Evolutionary conservation across 2,329 filamentous ascomycete genomes (phyloP), one percentile per base, ranked within the genome.

Genomic region (Trichoderma semiorbis): DNA sequence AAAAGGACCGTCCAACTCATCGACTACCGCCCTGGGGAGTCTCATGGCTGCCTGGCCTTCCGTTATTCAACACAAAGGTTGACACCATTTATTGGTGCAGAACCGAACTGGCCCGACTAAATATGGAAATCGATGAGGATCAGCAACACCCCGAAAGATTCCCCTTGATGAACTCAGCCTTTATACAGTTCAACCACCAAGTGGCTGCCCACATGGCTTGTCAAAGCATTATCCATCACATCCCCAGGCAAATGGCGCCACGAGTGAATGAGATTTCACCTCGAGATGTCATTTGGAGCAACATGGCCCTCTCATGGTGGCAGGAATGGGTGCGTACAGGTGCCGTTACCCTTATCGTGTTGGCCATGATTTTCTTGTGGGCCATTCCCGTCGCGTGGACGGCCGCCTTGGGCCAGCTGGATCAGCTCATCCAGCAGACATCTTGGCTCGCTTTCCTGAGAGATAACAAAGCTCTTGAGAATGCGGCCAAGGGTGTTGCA

Each of bases 191-290:
- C 86, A 97, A 99, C 78, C 92, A 98, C 78, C 96, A 99, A 79
- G 93, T 98, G 2, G 95, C 95, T 7, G 96, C 96, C 0, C 96
- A 99, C 78, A 98, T 99, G 96, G 96, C 95, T 72, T 98, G 94
- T 79, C 96, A 99, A 80, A 91, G 93, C 62, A 87, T 97, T 60
- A 94, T 92, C 50, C 94, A 98, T 79, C 96, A 99, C 77, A 81
- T 97, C 1, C 96, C 96, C 1, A 93, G 93, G 76, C 93, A 97
- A 60, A 99, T 99, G 96, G 88, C 93, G 1, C 96, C 96, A 0
- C 90, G 96, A 32, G 88, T 93, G 53, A 92, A 97, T n/a, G 96
- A 99, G 79, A 94, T 99, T 61, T 94, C 94, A 7, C 96, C 96
- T 0, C 91, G 91, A 57, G 95, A 98, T 79, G 94, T 99, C 10